These are phyloP conservation scores for Rhizopus arrhizus DNA, from an alignment of 371 early-diverging fungal species.

Conservation along the genomic window DNA sequence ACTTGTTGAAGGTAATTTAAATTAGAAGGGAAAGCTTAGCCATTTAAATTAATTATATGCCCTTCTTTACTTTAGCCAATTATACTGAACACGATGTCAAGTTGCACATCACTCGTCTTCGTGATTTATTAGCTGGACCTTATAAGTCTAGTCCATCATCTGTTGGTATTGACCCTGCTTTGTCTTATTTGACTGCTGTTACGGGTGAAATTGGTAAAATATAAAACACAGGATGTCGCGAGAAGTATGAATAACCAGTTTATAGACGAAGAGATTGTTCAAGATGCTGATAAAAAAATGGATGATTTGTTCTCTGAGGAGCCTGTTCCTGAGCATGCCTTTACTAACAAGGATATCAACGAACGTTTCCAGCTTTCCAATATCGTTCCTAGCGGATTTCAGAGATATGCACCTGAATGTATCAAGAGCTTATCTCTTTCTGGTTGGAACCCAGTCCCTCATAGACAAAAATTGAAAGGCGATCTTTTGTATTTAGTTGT, in stretches of 20 bases:
- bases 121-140: slow-evolving; percentile 83
- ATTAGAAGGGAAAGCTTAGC: not conserved
- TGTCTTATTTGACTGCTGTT: slow-evolving; percentile 71
- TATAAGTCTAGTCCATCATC: slow-evolving; percentile 67
- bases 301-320: slow-evolving; percentile 46
- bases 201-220: slow-evolving; percentile 64
- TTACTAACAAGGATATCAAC: slow-evolving; percentile 59
- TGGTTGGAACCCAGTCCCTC: slow-evolving; percentile 92
- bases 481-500: slow-evolving; percentile 86
- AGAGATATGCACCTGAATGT: slow-evolving; percentile 64
- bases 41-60: not conserved
- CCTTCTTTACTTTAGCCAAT: slow-evolving; percentile 45
- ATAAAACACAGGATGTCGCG: not conserved
- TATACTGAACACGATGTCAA: slow-evolving; percentile 92
- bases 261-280: slow-evolving; percentile 45
- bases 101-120: slow-evolving; percentile 83
- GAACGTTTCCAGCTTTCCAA: slow-evolving; percentile 55
- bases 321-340: slow-evolving; percentile 58
- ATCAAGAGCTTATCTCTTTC: slow-evolving; percentile 79
- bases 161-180: slow-evolving; percentile 75
- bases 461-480: slow-evolving; percentile 71
- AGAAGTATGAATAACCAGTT: not conserved
- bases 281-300: slow-evolving; percentile 45
- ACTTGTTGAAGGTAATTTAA: slow-evolving; percentile 69
- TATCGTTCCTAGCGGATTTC: slow-evolving; percentile 59